Conservation (phyloP, 192 early-diverging fungal species). For the Diversispora epigaea region DNA sequence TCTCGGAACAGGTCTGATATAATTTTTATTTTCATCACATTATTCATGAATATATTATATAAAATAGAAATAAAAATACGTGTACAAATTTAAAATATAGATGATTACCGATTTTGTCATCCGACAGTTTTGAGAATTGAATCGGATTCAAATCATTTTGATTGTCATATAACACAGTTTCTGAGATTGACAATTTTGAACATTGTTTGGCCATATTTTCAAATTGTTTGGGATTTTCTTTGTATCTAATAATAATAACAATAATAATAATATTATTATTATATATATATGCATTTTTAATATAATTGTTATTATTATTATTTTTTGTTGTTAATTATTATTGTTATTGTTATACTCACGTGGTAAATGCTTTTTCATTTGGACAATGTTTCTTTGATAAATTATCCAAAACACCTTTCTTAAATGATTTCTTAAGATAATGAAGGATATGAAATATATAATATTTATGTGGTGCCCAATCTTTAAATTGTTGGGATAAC, state of each 20-base stretch:
- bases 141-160: constrained; percentile 56
- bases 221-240: constrained; percentile 59
- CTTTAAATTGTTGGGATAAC: constrained; percentile 75
- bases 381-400: constrained; percentile 59
- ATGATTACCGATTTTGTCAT: constrained; percentile 54
- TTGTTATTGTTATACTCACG: no score
- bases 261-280: no score
- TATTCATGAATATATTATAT: background rate
- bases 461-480: constrained; percentile 80
- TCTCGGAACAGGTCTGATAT: constrained; percentile 28
- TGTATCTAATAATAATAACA: constrained; percentile 47
- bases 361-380: constrained; percentile 64
- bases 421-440: constrained; percentile 85
- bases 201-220: constrained; percentile 70
- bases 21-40: constrained; percentile 7
- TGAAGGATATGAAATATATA: constrained; percentile 83
- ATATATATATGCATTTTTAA: no score
- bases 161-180: constrained; percentile 59
- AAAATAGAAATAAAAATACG: no score
- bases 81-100: no score
- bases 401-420: constrained; percentile 68
- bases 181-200: constrained; percentile 69
- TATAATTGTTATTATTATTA: no score
- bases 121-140: constrained; percentile 54
- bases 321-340: no score